Evolutionary conservation across 768 basidiomycete species (phyloP), one percentile per base, ranked within the genome.

Genomic region (Exsudoporus frostii): DNA sequence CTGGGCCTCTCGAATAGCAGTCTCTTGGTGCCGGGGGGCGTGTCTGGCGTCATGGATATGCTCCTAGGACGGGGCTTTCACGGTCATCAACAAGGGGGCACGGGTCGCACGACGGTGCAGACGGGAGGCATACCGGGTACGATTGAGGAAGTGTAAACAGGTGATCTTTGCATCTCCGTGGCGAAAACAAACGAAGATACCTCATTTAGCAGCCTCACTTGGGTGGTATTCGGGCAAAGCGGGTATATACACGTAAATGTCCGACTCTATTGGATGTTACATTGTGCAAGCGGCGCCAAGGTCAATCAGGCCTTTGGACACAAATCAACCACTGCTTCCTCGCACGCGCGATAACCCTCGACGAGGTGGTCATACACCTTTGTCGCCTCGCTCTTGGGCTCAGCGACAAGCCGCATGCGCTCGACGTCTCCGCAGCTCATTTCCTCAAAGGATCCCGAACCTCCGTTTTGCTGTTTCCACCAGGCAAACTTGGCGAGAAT

Each of bases 171-270:
- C 58, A 61, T 60, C 19, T 59, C 33, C 24, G 45, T 24, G 56
- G 30, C n/a, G 25, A 55, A 36, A 41, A 40, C 39, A 41, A 14
- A 43, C 45, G 5, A 58, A 37, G 56, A 59, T 48, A 49, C 59
- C 56, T 60, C 59, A 50, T 61, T 54, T 56, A 60, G 57, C 13
- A 17, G 7, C n/a, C 5, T 33, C 14, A 14, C 13, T 15, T 7
- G 33, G 15, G 15, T 7, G 15, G 4, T 5, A 19, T 20, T 39
- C 19, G 6, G 5, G 32, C 8, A 14, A 32, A 15, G 30, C 33
- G 8, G 5, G 10, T 24, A 24, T 17, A 22, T 7, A 22, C 10
- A 7, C 11, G 45, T 46, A 46, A 33, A 29, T 20, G 30, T 9
- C 5, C 4, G 9, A 34, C 43, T 29, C 27, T 29, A 44, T 44